Conservation (phyloP, 1,139 yeast species). For the Saccharomyces hybrid region DNA sequence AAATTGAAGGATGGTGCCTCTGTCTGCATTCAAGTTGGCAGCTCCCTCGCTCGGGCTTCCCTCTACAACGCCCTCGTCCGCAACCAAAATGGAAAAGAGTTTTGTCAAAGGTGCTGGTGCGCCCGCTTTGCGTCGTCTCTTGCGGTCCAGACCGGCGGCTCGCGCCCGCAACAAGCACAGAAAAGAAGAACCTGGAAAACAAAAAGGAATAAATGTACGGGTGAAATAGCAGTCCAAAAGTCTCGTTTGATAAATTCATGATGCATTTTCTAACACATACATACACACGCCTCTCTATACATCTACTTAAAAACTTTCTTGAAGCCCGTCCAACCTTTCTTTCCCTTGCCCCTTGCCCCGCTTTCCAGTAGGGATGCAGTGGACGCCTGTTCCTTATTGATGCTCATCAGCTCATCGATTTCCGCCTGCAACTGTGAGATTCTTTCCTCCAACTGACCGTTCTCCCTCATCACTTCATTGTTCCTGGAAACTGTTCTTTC, state of each 20-base stretch:
- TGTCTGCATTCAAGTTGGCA: not conserved
- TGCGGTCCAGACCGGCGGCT: not conserved
- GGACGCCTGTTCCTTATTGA: constrained; percentile 20
- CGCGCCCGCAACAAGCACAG: not conserved
- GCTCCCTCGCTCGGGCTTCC: not conserved
- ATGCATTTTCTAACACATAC: not conserved
- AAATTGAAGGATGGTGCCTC: not conserved
- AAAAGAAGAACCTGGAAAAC: not conserved
- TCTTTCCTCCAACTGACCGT: constrained; percentile 44
- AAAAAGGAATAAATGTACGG: not conserved
- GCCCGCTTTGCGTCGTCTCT: not conserved
- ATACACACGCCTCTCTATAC: not conserved
- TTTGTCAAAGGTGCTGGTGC: too few species aligned
- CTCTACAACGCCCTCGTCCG: not conserved
- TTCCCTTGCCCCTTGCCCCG: constrained; percentile 4
- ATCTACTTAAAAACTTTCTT: constrained; percentile 13
- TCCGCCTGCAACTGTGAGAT: constrained; percentile 11
- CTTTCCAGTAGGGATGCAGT: constrained; percentile 5
- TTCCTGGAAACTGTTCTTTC: constrained; percentile 50
- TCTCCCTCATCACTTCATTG: constrained; percentile 47
- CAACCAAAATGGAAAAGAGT: not conserved
- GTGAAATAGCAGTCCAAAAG: not conserved
- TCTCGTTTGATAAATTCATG: not conserved
- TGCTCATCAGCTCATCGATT: constrained; percentile 21
- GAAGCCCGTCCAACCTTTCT: constrained; percentile 12